phyloP scores from a whole-genome alignment of 768 basidiomycete species.

The Pulveroboletus sp. region DNA sequence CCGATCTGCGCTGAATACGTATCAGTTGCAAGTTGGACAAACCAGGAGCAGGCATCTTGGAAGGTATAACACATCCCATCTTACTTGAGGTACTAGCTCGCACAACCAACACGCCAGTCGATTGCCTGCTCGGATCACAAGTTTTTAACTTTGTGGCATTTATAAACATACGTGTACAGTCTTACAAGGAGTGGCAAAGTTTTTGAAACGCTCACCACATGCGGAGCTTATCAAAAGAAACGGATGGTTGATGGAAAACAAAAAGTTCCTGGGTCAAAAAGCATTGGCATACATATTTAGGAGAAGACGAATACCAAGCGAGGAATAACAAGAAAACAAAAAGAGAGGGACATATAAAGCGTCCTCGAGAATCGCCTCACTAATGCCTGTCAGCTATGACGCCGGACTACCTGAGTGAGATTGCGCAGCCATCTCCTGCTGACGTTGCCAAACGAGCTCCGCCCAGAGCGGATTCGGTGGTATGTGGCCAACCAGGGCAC shows the following conservation, averaged over 20 bases:
- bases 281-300: neutral
- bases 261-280: constrained; percentile 1
- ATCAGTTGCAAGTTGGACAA: neutral
- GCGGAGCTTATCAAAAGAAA: constrained; percentile 16
- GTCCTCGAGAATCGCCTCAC: neutral
- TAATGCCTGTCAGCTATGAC: neutral
- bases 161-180: constrained; percentile 16
- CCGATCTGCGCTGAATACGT: neutral
- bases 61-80: no score
- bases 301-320: constrained; percentile 8
- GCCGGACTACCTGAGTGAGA: neutral
- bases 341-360: neutral
- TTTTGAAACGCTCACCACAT: constrained; percentile 2
- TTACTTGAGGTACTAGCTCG: no score
- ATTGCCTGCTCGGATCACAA: neutral
- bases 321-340: constrained; percentile 9
- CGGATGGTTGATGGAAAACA: neutral
- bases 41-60: no score
- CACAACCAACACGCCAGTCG: no score
- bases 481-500: constrained; percentile 81
- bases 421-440: constrained; percentile 40
- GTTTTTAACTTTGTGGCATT: constrained; percentile 12
- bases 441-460: constrained; percentile 83
- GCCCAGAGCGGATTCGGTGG: constrained; percentile 93
- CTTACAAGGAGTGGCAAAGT: constrained; percentile 15